Conservation (phyloP, 225 moss, liverwort and hornwort genomes). For the Polytrichum formosum region DNA sequence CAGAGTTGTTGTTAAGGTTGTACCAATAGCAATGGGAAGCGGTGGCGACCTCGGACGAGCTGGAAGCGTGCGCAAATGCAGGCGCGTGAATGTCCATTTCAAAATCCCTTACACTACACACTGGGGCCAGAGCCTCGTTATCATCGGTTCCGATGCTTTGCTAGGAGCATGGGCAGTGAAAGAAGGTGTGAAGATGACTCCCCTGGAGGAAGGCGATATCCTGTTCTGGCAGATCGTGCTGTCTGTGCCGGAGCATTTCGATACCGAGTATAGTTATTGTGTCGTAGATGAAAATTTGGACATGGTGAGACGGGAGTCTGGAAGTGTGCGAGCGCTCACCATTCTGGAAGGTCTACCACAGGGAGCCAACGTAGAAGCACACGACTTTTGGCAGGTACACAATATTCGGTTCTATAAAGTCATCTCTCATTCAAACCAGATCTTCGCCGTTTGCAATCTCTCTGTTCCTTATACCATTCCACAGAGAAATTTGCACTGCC, state of each 20-base stretch:
- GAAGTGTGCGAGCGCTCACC: slow-evolving; percentile 47
- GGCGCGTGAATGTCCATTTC: slow-evolving; percentile 61
- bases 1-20: background rate
- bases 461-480: background rate
- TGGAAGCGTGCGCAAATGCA: slow-evolving; percentile 41
- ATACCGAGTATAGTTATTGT: slow-evolving; percentile 69
- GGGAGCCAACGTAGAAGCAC: slow-evolving; percentile 65
- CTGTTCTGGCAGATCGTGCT: slow-evolving; percentile 69
- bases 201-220: slow-evolving; percentile 57
- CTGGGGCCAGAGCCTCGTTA: slow-evolving; percentile 77
- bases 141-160: slow-evolving; percentile 64
- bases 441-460: background rate
- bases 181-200: slow-evolving; percentile 57
- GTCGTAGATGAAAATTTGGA: slow-evolving; percentile 67
- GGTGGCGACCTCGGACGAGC: slow-evolving; percentile 55
- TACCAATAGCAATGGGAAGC: slow-evolving; percentile 48
- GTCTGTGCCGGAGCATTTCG: slow-evolving; percentile 74
- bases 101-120: slow-evolving; percentile 69
- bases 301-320: slow-evolving; percentile 72
- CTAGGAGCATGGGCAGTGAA: slow-evolving; percentile 60
- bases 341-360: slow-evolving; percentile 60
- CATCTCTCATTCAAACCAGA: no score
- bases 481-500: no score
- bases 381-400: slow-evolving; percentile 84
- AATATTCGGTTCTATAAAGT: no score